Evolutionary conservation across 768 basidiomycete species (phyloP).

Genomic region (Termitomyces sp.): DNA sequence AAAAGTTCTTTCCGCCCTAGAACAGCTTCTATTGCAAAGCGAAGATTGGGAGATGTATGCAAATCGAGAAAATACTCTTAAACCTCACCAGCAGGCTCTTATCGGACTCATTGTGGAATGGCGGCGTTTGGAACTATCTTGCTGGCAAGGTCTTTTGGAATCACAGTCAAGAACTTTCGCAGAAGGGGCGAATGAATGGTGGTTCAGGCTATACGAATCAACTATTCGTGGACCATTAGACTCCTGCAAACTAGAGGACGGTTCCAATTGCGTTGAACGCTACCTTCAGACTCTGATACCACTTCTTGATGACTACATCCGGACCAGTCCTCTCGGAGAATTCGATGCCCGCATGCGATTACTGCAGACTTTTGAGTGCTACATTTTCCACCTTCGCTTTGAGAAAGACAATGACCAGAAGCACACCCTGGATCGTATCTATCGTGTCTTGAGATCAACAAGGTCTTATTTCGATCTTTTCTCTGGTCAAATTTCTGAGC

Average conservation of each 20-base stretch:
- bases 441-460: conserved; percentile 55
- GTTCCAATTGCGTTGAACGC: conserved; percentile 26
- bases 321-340: conserved; percentile 76
- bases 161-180: conserved; percentile 58
- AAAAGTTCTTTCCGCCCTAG: conserved; percentile 73
- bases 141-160: conserved; percentile 79
- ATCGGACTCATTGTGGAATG: conserved; percentile 78
- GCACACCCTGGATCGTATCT: conserved; percentile 40
- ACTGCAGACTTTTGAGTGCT: conserved; percentile 60
- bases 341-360: conserved; percentile 63
- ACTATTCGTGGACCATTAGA: conserved; percentile 57
- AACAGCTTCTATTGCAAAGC: conserved; percentile 78
- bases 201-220: conserved; percentile 87
- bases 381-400: conserved; percentile 31
- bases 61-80: conserved; percentile 84
- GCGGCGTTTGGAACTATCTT: conserved; percentile 84
- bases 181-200: conserved; percentile 55
- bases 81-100: conserved; percentile 55
- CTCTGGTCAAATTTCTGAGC: conserved; percentile 33
- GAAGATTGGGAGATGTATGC: conserved; percentile 98
- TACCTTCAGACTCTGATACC: conserved; percentile 68
- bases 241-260: conserved; percentile 33
- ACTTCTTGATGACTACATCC: conserved; percentile 77
- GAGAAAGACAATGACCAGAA: conserved; percentile 22
- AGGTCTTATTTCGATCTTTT: conserved; percentile 62